Evolutionary conservation across 306 rosid genomes (phyloP), one percentile per base, ranked within the genome.

Genomic region (Begonia fuchsioides): DNA sequence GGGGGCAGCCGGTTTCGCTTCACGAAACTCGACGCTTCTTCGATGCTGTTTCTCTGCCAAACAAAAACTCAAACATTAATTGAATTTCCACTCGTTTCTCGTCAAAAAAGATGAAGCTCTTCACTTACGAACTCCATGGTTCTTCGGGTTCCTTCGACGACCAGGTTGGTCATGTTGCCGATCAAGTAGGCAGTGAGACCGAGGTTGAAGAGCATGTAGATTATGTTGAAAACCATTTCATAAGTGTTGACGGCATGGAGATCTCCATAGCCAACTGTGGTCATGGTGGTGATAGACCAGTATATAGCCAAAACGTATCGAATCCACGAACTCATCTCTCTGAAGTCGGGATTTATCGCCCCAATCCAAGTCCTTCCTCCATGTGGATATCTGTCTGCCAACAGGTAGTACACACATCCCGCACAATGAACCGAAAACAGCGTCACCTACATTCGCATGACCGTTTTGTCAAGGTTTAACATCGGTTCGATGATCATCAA

Each of bases 111-210:
- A 26, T 26, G 3, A 58, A 51, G 15, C 14, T 17, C 10, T 26
- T 18, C 38, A 50, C 92, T 59, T 50, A 90, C 97, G 51, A 90
- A 90, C 72, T 90, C 92, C 97, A 90, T 90, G 43, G 97, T 81
- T 39, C 92, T 93, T 43, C 93, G 76, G 58, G 97, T 90, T 52
- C 97, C 95, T 74, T 84, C 86, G 14, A 90, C 97, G 19, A 90
- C 93, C 51, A 90, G 78, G 65, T 84, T 81, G 2, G 97, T 90
- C 95, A 90, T 90, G 84, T 84, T 90, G 9, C 97, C 97, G n/a
- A 90, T 90, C 51, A 90, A 59, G 72, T 90, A 90, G 57, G 97
- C 82, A 15, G 93, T 84, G 10, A 84, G 74, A 69, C 93, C 97
- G 53, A 84, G 97, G 63, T 90, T 84, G 63, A 84, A 81, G 61